A percentile compares a stretch with the other conserved stretches of the same genome.
Evolutionary conservation across 1,284 basidiomycete species (phyloP).

Genomic region (Xerocomus nothofagi): DNA sequence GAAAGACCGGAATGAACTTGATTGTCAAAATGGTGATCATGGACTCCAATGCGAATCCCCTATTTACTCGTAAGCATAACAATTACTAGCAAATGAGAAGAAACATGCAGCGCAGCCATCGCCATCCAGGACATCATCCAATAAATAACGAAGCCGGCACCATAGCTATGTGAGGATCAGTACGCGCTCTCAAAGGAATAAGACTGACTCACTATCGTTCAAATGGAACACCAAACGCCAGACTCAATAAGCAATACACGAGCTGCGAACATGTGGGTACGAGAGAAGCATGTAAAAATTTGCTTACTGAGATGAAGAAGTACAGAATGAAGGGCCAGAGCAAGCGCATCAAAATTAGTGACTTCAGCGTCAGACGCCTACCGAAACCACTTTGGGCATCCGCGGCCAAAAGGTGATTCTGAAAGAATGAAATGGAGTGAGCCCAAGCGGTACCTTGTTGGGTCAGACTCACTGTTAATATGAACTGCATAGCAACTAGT

Average conservation of each 20-base stretch:
- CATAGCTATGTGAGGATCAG: slow-evolving; percentile 36
- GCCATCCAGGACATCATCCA: slow-evolving; percentile 72
- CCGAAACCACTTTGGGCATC: slow-evolving; percentile 46
- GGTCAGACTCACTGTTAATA: slow-evolving; percentile 39
- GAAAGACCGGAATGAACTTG: slow-evolving; percentile 57
- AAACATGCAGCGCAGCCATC: slow-evolving; percentile 55
- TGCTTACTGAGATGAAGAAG: slow-evolving; percentile 57
- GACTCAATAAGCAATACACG: slow-evolving; percentile 62
- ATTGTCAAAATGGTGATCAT: slow-evolving; percentile 56
- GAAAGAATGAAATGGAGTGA: not conserved
- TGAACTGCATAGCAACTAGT: slow-evolving; percentile 33
- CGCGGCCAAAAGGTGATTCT: slow-evolving; percentile 36
- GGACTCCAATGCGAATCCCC: slow-evolving; percentile 64
- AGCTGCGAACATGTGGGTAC: slow-evolving; percentile 27
- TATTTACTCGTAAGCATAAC: slow-evolving; percentile 19
- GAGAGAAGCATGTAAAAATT: not conserved
- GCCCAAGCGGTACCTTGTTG: slow-evolving; percentile 9
- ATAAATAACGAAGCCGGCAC: slow-evolving; percentile 68
- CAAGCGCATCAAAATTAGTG: slow-evolving; percentile 58
- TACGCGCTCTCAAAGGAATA: not conserved
- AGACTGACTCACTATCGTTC: slow-evolving; percentile 41
- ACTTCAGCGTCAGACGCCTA: slow-evolving; percentile 48
- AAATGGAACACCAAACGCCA: slow-evolving; percentile 67
- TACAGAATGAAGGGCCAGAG: slow-evolving; percentile 55
- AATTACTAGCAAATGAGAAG: not conserved